phyloP scores from a whole-genome alignment of 2,329 filamentous ascomycete species.

The Hypocreales sp. region DNA sequence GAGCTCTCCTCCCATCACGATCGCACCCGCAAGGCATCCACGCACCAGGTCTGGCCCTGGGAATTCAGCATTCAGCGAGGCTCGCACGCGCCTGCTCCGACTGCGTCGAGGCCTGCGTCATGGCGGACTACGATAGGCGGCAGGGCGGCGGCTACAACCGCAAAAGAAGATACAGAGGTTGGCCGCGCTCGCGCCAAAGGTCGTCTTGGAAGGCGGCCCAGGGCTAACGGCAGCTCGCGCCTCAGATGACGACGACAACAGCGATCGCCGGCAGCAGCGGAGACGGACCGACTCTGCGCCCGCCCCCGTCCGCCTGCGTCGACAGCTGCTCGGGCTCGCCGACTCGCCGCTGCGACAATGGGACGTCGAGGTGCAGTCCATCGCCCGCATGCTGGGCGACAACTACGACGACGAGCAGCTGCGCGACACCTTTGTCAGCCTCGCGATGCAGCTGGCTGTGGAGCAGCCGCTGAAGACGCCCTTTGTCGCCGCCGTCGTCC shows the following conservation, averaged over 20 bases:
- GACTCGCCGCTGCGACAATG: constrained; percentile 67
- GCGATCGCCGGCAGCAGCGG: constrained; percentile 58
- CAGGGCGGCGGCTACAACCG: constrained; percentile 40
- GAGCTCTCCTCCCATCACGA: too few species aligned
- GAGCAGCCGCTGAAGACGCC: constrained; percentile 98
- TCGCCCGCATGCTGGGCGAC: constrained; percentile 64
- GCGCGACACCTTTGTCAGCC: constrained; percentile 54
- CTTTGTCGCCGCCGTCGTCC: constrained; percentile 71
- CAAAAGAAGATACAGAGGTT: constrained; percentile 72
- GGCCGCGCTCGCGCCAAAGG: too few species aligned
- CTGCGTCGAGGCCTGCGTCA: constrained; percentile 4
- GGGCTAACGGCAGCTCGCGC: too few species aligned
- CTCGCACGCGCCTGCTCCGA: not conserved
- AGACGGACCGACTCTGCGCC: constrained; percentile 58
- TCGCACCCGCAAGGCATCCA: too few species aligned
- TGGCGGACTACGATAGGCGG: constrained; percentile 45
- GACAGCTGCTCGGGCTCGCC: constrained; percentile 64
- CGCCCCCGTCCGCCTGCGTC: constrained; percentile 54
- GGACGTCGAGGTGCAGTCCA: constrained; percentile 60
- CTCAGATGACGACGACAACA: constrained; percentile 58
- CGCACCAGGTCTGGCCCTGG: too few species aligned
- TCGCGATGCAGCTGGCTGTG: constrained; percentile 59
- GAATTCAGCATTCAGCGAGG: too few species aligned
- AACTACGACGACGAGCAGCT: constrained; percentile 78
- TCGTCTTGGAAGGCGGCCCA: too few species aligned